A percentile compares a stretch with the other conserved stretches of the same genome.
These are phyloP conservation scores for Botryotinia narcissicola DNA, from an alignment of 2,329 filamentous ascomycete species.

Conservation along the genomic window DNA sequence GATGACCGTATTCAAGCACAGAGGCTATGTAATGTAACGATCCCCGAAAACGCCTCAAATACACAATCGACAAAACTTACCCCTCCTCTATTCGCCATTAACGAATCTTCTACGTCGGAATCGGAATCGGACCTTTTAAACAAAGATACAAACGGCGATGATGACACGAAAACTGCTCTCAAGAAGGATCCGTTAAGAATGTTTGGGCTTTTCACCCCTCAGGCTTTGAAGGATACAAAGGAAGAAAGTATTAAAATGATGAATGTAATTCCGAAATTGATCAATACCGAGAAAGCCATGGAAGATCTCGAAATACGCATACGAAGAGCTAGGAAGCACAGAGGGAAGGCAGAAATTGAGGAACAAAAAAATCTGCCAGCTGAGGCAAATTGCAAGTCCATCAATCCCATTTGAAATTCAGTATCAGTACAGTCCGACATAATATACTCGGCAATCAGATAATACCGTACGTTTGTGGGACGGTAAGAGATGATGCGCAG, in stretches of 20 bases:
- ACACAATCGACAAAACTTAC: conserved; percentile 22
- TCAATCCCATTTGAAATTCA: background rate
- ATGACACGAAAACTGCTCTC: conserved; percentile 3
- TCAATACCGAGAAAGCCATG: conserved; percentile 59
- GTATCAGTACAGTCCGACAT: background rate
- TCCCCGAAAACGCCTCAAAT: conserved; percentile 20
- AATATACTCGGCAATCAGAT: conserved; percentile 7
- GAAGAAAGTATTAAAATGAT: conserved; percentile 54
- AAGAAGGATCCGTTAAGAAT: conserved; percentile 53
- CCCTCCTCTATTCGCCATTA: conserved; percentile 35
- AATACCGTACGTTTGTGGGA: background rate
- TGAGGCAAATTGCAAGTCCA: background rate
- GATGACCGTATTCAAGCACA: conserved; percentile 70
- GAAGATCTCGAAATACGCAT: conserved; percentile 66
- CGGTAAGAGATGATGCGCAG: conserved; percentile 6
- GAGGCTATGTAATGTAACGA: conserved; percentile 44
- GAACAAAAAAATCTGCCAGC: background rate
- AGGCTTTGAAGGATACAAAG: conserved; percentile 56
- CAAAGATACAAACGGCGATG: background rate
- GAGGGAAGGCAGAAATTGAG: conserved; percentile 12
- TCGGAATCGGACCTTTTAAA: background rate
- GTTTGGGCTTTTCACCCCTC: conserved; percentile 54
- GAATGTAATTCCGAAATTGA: conserved; percentile 56
- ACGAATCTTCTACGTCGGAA: background rate
- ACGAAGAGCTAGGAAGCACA: conserved; percentile 50